Evolutionary conservation across 2,329 filamentous ascomycete species (phyloP).

Genomic region (Dactylellina drechsleri): DNA sequence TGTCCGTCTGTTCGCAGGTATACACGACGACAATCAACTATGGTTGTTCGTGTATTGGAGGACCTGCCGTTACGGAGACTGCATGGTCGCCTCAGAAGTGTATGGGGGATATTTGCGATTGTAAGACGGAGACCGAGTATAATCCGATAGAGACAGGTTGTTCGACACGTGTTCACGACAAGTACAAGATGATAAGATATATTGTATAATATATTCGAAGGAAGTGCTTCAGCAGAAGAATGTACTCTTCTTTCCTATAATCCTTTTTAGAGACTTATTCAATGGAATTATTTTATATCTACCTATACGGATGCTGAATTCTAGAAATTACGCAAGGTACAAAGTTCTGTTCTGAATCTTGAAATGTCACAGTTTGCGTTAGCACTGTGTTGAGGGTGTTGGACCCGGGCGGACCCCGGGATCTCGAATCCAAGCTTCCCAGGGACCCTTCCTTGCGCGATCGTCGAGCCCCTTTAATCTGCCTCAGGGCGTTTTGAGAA

Average conservation of each 20-base stretch:
- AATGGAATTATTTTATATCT: too few species aligned
- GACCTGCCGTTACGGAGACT: neutral
- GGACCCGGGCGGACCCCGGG: too few species aligned
- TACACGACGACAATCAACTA: neutral
- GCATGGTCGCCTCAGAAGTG: neutral
- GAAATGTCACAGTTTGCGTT: too few species aligned
- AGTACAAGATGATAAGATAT: neutral
- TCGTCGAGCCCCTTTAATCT: slow-evolving; percentile 1
- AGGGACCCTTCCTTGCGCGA: neutral
- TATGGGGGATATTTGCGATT: slow-evolving; percentile 4
- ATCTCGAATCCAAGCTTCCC: neutral
- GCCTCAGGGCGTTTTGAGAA: slow-evolving; percentile 24
- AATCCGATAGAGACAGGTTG: slow-evolving; percentile 9
- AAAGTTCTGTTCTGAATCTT: too few species aligned
- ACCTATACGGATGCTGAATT: neutral
- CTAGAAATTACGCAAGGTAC: neutral
- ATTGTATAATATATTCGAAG: too few species aligned
- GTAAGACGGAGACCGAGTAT: neutral
- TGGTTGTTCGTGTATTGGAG: slow-evolving; percentile 13
- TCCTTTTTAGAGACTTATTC: too few species aligned
- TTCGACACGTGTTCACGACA: neutral
- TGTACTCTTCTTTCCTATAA: too few species aligned
- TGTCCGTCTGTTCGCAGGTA: neutral
- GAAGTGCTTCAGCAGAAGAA: too few species aligned
- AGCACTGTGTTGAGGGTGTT: slow-evolving; percentile 1